Conservation (phyloP, 1,284 basidiomycete genomes). For the Puccinia novopanici region DNA sequence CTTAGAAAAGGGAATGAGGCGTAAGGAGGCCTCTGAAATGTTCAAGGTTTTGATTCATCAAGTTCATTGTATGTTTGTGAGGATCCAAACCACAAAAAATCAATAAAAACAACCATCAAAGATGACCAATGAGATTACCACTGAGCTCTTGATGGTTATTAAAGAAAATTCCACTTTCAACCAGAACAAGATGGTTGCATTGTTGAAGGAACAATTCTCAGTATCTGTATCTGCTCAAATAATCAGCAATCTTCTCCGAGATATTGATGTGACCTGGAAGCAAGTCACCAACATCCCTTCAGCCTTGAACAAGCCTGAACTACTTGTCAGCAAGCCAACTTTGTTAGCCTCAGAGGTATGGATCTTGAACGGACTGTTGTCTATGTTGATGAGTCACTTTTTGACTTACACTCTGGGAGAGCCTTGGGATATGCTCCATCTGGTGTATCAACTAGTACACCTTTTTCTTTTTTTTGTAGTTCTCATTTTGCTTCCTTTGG, state of each 20-base stretch:
- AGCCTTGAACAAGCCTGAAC: conserved; percentile 2
- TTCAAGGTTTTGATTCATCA: not conserved
- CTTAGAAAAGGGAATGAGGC: too few species aligned
- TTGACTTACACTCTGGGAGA: too few species aligned
- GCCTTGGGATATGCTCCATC: too few species aligned
- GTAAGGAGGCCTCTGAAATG: too few species aligned
- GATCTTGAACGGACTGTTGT: too few species aligned
- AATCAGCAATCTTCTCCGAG: conserved; percentile 11
- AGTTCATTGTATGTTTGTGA: not conserved
- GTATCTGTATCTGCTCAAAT: not conserved
- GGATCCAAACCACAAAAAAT: conserved; percentile 1
- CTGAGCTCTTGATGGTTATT: not conserved
- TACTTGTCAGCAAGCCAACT: not conserved
- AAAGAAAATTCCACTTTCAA: conserved; percentile 1
- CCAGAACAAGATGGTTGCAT: not conserved
- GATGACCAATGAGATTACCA: conserved; percentile 7
- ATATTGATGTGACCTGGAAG: conserved; percentile 19
- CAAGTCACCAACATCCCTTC: conserved; percentile 23
- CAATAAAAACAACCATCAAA: not conserved
- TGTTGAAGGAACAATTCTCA: not conserved
- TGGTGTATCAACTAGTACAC: not conserved
- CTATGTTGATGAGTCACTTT: too few species aligned
- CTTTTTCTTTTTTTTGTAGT: not conserved
- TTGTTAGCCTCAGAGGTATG: conserved; percentile 7
- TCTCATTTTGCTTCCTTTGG: not conserved